phyloP scores from a whole-genome alignment of 352 stramenopile genomes.

The Phytopythium helicoides region DNA sequence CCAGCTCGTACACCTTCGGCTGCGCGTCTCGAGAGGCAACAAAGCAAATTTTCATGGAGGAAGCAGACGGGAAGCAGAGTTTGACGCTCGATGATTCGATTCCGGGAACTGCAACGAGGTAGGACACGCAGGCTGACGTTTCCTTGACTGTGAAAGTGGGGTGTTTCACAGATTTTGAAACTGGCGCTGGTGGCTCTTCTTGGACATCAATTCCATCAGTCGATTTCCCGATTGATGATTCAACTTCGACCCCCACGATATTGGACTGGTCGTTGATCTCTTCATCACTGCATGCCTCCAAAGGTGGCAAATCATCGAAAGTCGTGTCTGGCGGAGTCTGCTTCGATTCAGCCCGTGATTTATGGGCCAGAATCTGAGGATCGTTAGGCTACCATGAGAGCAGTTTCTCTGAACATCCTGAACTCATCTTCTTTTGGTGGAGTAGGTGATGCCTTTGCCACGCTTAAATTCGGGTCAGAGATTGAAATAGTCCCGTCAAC shows the following conservation, averaged over 20 bases:
- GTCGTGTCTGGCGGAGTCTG: constrained; percentile 8
- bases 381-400: constrained; percentile 71
- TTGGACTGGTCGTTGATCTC: constrained; percentile 20
- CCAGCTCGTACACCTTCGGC: constrained; percentile 28
- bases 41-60: constrained; percentile 36
- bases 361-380: constrained; percentile 26
- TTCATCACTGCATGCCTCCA: constrained; percentile 59
- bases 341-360: not conserved
- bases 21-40: constrained; percentile 2
- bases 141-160: constrained; percentile 42
- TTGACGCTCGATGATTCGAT: constrained; percentile 39
- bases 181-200: too few species aligned
- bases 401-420: constrained; percentile 53
- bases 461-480: constrained; percentile 10
- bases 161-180: constrained; percentile 2
- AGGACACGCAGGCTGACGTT: constrained; percentile 45
- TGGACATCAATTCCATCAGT: too few species aligned
- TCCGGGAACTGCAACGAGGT: constrained; percentile 36
- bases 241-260: constrained; percentile 9
- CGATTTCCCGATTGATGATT: not conserved
- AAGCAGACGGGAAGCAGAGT: constrained; percentile 32
- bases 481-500: not conserved
- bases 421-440: constrained; percentile 40
- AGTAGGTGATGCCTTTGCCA: not conserved
- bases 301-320: constrained; percentile 48